Conservation (phyloP, 1,284 basidiomycete species). For the Ganoderma boninense region DNA sequence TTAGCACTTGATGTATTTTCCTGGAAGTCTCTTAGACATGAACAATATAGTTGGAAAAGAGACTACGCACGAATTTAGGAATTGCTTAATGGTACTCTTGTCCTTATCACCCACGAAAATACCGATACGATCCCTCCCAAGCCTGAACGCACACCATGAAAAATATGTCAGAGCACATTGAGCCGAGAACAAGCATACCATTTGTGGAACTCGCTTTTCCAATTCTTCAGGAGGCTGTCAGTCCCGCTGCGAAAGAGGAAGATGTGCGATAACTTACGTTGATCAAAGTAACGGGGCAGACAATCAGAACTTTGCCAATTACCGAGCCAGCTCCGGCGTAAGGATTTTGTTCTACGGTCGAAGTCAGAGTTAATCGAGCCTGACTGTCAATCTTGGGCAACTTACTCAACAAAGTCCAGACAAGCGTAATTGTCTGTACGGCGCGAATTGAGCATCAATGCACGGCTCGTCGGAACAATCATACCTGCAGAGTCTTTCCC, state of each 20-base stretch:
- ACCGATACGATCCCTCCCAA: conserved; percentile 84
- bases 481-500: conserved; percentile 89
- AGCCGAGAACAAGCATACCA: conserved; percentile 59
- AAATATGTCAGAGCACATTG: neutral
- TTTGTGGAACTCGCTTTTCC: conserved; percentile 95
- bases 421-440: conserved; percentile 82
- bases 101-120: conserved; percentile 86
- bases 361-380: neutral
- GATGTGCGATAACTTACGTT: conserved; percentile 60
- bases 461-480: neutral
- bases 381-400: conserved; percentile 34
- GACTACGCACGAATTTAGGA: conserved; percentile 70
- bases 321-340: conserved; percentile 68
- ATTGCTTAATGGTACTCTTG: conserved; percentile 74
- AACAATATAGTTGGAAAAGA: neutral
- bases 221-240: conserved; percentile 68
- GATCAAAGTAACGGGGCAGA: conserved; percentile 93
- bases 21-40: conserved; percentile 46
- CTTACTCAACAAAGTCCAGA: conserved; percentile 89
- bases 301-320: conserved; percentile 86
- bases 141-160: conserved; percentile 46
- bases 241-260: neutral
- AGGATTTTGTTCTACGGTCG: conserved; percentile 79
- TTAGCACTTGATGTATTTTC: conserved; percentile 83
- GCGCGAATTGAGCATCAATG: neutral